Conservation (phyloP, 1,284 basidiomycete species). For the Ceratobasidium sp. region DNA sequence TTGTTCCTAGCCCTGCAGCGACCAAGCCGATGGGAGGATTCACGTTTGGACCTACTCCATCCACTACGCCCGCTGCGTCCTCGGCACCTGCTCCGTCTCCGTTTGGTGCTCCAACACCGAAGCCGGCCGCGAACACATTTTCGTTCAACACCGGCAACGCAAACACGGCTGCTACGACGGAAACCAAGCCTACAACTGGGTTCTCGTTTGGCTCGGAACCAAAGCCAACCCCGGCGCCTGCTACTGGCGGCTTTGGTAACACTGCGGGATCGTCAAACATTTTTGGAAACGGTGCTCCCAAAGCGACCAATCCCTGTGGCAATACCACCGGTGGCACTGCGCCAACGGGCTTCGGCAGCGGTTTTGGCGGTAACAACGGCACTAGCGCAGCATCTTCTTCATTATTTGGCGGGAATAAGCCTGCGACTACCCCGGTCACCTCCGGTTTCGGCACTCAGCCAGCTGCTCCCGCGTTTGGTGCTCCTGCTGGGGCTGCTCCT, state of each 20-base stretch:
- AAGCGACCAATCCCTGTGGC: neutral
- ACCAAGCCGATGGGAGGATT: slow-evolving; percentile 31
- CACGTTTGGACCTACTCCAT: slow-evolving; percentile 12
- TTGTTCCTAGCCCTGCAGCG: slow-evolving; percentile 3
- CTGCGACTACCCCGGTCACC: neutral
- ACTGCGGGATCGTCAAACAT: neutral
- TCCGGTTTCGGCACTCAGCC: neutral
- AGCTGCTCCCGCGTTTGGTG: slow-evolving; percentile 11
- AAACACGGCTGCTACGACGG: neutral
- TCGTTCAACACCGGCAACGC: slow-evolving; percentile 25
- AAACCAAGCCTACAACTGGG: neutral
- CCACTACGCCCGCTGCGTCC: neutral
- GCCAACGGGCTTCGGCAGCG: slow-evolving; percentile 8
- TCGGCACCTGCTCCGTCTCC: neutral
- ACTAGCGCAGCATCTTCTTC: neutral
- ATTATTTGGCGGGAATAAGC: slow-evolving; percentile 19
- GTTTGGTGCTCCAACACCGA: slow-evolving; percentile 8
- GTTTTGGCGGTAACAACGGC: neutral
- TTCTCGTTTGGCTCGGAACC: slow-evolving; percentile 6
- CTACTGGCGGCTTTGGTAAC: slow-evolving; percentile 8
- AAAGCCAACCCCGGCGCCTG: neutral
- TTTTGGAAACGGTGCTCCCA: neutral
- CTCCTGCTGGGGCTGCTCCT: neutral
- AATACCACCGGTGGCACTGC: neutral
- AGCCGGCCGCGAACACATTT: slow-evolving; percentile 9